A percentile compares a stretch with the other conserved stretches of the same genome.
phyloP scores from a whole-genome alignment of 2,329 filamentous ascomycete genomes.

The Fusarium sp. region DNA sequence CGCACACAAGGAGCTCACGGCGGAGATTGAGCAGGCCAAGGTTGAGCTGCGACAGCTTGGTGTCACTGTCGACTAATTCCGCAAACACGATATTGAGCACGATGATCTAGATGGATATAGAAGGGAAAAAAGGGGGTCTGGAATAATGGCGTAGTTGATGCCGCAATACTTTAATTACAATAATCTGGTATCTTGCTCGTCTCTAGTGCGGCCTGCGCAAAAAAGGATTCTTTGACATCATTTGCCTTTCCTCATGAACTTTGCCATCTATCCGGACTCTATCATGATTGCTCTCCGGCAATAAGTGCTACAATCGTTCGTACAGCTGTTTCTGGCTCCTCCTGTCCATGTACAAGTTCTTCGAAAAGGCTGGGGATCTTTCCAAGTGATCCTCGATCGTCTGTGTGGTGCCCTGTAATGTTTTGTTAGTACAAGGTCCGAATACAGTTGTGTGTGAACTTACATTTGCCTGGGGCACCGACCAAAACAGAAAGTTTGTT shows the following conservation, averaged over 20 bases:
- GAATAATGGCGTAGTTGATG: not conserved
- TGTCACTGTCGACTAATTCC: constrained; percentile 77
- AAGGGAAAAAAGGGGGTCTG: constrained; percentile 19
- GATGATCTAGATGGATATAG: constrained; percentile 36
- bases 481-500: constrained; percentile 66
- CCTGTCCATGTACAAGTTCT: constrained; percentile 65
- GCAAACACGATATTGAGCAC: not conserved
- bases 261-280: constrained; percentile 6
- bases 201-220: constrained; percentile 24
- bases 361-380: constrained; percentile 71
- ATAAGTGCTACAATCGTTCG: constrained; percentile 71
- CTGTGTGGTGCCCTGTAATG: constrained; percentile 67
- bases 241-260: not conserved
- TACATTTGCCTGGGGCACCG: constrained; percentile 71
- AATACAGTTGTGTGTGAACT: constrained; percentile 48
- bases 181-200: constrained; percentile 26
- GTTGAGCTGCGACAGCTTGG: constrained; percentile 78
- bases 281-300: constrained; percentile 53
- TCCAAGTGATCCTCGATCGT: constrained; percentile 65
- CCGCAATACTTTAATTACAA: constrained; percentile 36
- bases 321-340: constrained; percentile 66
- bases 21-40: constrained; percentile 83
- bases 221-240: not conserved
- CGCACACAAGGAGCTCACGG: constrained; percentile 89
- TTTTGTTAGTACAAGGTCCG: constrained; percentile 23